These are phyloP conservation scores for Neocucurbitaria cava DNA, from an alignment of 2,329 filamentous ascomycete genomes.

Conservation along the genomic window DNA sequence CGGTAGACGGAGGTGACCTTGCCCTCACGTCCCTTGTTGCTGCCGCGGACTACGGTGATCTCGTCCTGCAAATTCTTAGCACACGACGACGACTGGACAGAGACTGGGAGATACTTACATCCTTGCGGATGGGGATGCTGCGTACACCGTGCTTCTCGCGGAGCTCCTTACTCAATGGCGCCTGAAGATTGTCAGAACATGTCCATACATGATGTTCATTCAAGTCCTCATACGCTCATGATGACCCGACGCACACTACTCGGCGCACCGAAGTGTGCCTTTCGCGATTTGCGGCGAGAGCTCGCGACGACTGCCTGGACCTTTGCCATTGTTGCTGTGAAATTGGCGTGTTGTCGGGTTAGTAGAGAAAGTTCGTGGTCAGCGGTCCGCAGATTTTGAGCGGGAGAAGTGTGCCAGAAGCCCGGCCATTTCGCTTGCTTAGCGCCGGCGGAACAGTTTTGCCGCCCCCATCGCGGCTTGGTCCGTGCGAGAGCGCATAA, in stretches of 20 bases:
- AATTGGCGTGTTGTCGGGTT: conserved; percentile 43
- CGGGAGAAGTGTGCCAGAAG: conserved; percentile 14
- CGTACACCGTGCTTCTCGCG: conserved; percentile 98
- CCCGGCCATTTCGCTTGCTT: conserved; percentile 19
- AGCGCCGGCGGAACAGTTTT: conserved; percentile 17
- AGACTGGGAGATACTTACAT: conserved; percentile 57
- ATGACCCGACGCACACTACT: conserved; percentile 93
- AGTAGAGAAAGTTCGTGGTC: conserved; percentile 29
- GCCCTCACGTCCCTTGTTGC: conserved; percentile 97
- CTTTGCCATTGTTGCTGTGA: conserved; percentile 71
- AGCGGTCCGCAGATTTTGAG: conserved; percentile 23
- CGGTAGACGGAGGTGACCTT: conserved; percentile 90
- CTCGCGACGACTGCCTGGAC: conserved; percentile 70
- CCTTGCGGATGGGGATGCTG: conserved; percentile 92
- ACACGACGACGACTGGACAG: conserved; percentile 15
- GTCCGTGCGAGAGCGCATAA: conserved; percentile 2
- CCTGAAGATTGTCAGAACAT: conserved; percentile 45
- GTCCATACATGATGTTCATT: conserved; percentile 28
- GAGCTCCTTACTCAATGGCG: conserved; percentile 73
- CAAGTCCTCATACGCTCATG: conserved; percentile 80
- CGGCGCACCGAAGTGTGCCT: conserved; percentile 95
- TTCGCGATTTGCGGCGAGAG: conserved; percentile 98
- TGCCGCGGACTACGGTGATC: conserved; percentile 88
- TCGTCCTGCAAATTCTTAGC: conserved; percentile 64
- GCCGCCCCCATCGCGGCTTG: background rate